These are phyloP conservation scores for Lasiodiplodia hormozganensis DNA, from an alignment of 2,329 filamentous ascomycete species.

Conservation along the genomic window DNA sequence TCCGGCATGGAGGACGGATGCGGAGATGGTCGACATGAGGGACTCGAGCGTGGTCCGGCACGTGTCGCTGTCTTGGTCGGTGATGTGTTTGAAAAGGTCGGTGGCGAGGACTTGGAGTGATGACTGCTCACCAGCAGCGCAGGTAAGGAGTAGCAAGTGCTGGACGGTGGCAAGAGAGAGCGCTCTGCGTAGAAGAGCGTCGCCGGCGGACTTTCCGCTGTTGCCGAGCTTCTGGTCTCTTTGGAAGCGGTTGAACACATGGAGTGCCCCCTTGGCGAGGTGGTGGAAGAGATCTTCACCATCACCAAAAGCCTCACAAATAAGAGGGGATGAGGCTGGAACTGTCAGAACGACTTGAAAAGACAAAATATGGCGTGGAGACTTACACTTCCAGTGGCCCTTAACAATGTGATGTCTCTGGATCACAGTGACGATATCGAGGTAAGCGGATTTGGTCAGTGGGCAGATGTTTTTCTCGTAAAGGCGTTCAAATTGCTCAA, in stretches of 20 bases:
- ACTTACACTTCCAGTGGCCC: background rate
- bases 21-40: background rate
- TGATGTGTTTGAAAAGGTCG: background rate
- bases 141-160: background rate
- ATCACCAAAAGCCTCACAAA: background rate
- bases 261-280: background rate
- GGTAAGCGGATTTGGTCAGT: conserved; percentile 44
- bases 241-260: background rate
- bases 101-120: background rate
- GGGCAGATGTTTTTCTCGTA: conserved; percentile 39
- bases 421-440: conserved; percentile 41
- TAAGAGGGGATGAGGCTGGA: background rate
- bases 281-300: background rate
- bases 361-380: background rate
- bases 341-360: background rate
- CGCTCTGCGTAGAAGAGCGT: conserved; percentile 5
- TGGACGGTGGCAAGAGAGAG: conserved; percentile 1
- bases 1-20: background rate
- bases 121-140: background rate
- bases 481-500: conserved; percentile 31
- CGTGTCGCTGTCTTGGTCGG: background rate
- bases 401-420: background rate
- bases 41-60: conserved; percentile 13
- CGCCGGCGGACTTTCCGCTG: background rate
- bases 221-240: background rate